Base-by-base conservation (phyloP, 768 basidiomycete species). In the Coprinopsis strossmayeri region DNA sequence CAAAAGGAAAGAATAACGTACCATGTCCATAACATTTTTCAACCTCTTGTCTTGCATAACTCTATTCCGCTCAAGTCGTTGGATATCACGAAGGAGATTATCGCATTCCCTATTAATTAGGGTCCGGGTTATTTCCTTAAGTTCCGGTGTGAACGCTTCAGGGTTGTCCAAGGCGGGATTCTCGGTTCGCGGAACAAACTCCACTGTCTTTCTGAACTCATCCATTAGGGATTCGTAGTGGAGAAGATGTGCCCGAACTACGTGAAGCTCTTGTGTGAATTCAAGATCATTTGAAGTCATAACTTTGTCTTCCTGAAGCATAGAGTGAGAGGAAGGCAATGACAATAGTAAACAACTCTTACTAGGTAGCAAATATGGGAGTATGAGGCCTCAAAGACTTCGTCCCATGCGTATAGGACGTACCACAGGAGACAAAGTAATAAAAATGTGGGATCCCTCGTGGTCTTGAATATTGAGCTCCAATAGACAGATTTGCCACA, bases 331-430 rank as follows among this genome's bases (percentile, higher is more conserved):
- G 72, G 35, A 12, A 17, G 5, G 23, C 5, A 27, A 30, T 17
- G n/a, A 32, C 3, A 24, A 18, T 3, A 38, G 28, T 18, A 38
- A 32, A 55, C 69, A 34, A n/a, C n/a, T n/a, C n/a, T n/a, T 50
- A 72, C 74, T 49, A 82, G 61, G 48, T 52, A 66, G 49, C 69
- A 74, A 20, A 82, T 69, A 54, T 82, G 76, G 9, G 55, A 53
- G 48, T 79, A 80, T 28, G 82, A 55, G 12, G 63, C 61, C 54
- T 80, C 79, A 21, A 81, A 64, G 0, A 77, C 63, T 58, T 82
- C 77, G 42, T 82, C 81, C 69, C 81, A 82, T 0, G 78, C 71
- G 55, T 82, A 82, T 23, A 81, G 55, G 0, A 77, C 72, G 48
- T 79, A 79, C 81, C 80, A 82, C 20, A 82, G 59, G 5, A 74